These are phyloP conservation scores for Podospora fimiseda DNA, from an alignment of 495 filamentous ascomycete species.

Conservation along the genomic window DNA sequence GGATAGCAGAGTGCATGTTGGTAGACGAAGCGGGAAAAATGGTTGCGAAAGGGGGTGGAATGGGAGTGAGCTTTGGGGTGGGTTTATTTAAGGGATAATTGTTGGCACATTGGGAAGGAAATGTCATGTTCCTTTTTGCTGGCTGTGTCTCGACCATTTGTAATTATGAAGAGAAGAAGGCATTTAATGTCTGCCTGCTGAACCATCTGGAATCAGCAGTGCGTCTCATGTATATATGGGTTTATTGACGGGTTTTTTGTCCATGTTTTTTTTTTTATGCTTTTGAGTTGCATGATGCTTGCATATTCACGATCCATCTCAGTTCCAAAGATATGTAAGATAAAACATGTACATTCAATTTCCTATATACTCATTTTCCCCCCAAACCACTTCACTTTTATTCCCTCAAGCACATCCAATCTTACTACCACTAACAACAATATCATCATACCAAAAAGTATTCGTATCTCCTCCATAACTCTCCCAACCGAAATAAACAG, in stretches of 20 bases:
- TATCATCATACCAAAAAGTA: slow-evolving; percentile 55
- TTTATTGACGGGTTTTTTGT: background rate
- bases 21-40: too few species aligned
- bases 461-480: slow-evolving; percentile 51
- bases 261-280: background rate
- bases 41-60: too few species aligned
- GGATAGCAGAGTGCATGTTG: too few species aligned
- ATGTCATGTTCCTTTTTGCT: too few species aligned
- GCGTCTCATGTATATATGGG: background rate
- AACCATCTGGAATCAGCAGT: background rate
- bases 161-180: too few species aligned
- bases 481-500: slow-evolving; percentile 55
- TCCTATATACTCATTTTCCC: background rate
- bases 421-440: slow-evolving; percentile 37
- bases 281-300: background rate
- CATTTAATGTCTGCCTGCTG: background rate
- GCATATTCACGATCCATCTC: too few species aligned
- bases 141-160: too few species aligned
- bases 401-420: slow-evolving; percentile 42
- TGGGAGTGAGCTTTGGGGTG: too few species aligned
- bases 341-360: background rate
- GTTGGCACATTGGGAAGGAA: too few species aligned
- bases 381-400: background rate
- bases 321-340: too few species aligned
- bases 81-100: too few species aligned